These are phyloP conservation scores for Trametes sp. DNA, from an alignment of 1,284 basidiomycete species.

Conservation along the genomic window DNA sequence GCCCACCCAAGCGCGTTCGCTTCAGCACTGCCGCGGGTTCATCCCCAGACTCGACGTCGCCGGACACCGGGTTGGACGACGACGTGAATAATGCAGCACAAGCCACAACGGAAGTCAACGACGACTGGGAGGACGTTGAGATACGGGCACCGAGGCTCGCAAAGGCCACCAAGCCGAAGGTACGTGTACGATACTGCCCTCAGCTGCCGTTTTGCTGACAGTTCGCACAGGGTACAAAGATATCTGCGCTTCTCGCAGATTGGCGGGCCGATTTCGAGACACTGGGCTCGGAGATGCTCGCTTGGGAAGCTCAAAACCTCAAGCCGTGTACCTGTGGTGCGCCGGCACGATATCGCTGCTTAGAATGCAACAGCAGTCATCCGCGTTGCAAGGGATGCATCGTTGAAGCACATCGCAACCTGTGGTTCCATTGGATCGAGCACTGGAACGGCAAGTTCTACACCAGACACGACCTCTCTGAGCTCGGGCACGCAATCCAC, in stretches of 20 bases:
- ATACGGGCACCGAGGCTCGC: too few species aligned
- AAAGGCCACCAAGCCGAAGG: too few species aligned
- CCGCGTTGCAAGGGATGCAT: neutral
- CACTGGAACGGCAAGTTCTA: conserved; percentile 3
- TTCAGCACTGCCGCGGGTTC: too few species aligned
- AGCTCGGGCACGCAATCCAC: neutral
- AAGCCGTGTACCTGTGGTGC: neutral
- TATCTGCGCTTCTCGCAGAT: neutral
- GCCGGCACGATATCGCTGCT: neutral
- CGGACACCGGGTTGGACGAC: too few species aligned
- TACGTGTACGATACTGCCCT: too few species aligned
- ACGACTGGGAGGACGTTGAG: too few species aligned
- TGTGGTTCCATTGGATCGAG: neutral
- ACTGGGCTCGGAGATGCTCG: neutral
- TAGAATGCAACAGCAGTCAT: neutral
- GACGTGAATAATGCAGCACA: too few species aligned
- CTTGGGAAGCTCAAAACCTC: neutral
- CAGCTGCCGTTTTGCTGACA: too few species aligned
- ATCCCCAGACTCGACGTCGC: too few species aligned
- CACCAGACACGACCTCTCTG: neutral
- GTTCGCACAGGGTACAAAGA: too few species aligned
- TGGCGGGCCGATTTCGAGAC: neutral
- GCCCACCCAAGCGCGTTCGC: too few species aligned
- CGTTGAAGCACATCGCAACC: neutral
- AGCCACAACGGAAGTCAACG: too few species aligned